A percentile compares a stretch with the other conserved stretches of the same genome.
Evolutionary conservation across 805 yeast species (phyloP).

Genomic region (Tanozyma kutaoensis): DNA sequence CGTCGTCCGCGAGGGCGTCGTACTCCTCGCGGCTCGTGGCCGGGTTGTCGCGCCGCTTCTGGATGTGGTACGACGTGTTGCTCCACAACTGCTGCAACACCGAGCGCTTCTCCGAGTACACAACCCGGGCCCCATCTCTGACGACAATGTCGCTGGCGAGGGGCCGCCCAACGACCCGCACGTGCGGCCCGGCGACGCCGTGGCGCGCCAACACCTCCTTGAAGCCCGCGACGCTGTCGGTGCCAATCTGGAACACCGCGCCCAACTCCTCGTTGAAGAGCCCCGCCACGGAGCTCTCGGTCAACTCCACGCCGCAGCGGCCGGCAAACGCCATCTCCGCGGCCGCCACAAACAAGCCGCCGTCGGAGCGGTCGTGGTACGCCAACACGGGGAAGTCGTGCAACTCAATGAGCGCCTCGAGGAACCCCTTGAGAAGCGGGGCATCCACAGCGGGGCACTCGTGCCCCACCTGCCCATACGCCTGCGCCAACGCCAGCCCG

Average conservation of each 20-base stretch:
- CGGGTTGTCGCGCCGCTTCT: conserved; percentile 90
- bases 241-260: conserved; percentile 80
- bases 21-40: conserved; percentile 79
- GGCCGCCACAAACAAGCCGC: conserved; percentile 79
- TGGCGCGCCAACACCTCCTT: conserved; percentile 37
- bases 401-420: conserved; percentile 54
- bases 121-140: conserved; percentile 27
- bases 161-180: conserved; percentile 62
- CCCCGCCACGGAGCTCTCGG: conserved; percentile 29
- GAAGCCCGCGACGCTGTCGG: conserved; percentile 41
- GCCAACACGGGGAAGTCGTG: conserved; percentile 65
- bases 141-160: conserved; percentile 32
- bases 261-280: conserved; percentile 92
- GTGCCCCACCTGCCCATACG: conserved; percentile 77
- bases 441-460: conserved; percentile 75
- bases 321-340: conserved; percentile 97
- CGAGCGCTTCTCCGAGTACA: conserved; percentile 48
- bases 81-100: conserved; percentile 75
- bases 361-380: conserved; percentile 94
- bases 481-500: conserved; percentile 93
- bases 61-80: conserved; percentile 79
- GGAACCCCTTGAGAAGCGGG: conserved; percentile 49
- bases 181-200: conserved; percentile 40
- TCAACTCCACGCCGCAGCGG: conserved; percentile 58
- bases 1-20: conserved; percentile 57